Evolutionary conservation across 192 early-diverging fungal genomes (phyloP).

Genomic region (Mortierella claussenii): DNA sequence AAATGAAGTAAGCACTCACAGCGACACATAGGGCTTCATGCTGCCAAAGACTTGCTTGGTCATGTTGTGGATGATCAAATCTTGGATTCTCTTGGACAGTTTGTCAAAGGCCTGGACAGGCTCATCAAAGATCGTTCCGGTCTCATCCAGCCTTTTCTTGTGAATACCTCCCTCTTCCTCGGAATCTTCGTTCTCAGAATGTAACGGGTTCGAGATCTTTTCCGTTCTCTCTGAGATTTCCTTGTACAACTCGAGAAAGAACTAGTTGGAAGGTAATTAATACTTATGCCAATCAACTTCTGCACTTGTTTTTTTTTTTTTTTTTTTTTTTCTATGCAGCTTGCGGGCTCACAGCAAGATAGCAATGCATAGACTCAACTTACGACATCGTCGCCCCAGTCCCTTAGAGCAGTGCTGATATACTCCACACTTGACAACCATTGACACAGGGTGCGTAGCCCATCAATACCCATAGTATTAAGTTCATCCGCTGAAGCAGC

Average conservation of each 20-base stretch:
- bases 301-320: too few species aligned
- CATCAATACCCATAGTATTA: constrained; percentile 51
- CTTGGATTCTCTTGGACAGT: constrained; percentile 54
- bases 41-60: constrained; percentile 57
- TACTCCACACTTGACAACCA: constrained; percentile 63
- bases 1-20: too few species aligned
- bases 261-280: constrained; percentile 31
- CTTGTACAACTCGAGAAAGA: constrained; percentile 63
- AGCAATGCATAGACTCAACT: background rate
- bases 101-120: constrained; percentile 45
- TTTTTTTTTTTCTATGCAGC: background rate
- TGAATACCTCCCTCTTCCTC: constrained; percentile 17
- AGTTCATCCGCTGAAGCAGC: constrained; percentile 57
- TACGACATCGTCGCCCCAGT: constrained; percentile 69
- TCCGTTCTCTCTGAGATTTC: constrained; percentile 46
- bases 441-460: constrained; percentile 59
- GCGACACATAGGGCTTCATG: constrained; percentile 56
- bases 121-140: constrained; percentile 60
- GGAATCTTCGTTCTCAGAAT: constrained; percentile 31
- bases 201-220: constrained; percentile 18
- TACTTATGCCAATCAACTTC: background rate
- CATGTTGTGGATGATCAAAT: constrained; percentile 55
- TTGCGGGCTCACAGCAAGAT: background rate
- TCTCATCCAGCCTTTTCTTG: constrained; percentile 21
- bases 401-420: constrained; percentile 54